Conservation (phyloP, 2,329 filamentous ascomycete species). For the Neopestalotiopsis rosae region DNA sequence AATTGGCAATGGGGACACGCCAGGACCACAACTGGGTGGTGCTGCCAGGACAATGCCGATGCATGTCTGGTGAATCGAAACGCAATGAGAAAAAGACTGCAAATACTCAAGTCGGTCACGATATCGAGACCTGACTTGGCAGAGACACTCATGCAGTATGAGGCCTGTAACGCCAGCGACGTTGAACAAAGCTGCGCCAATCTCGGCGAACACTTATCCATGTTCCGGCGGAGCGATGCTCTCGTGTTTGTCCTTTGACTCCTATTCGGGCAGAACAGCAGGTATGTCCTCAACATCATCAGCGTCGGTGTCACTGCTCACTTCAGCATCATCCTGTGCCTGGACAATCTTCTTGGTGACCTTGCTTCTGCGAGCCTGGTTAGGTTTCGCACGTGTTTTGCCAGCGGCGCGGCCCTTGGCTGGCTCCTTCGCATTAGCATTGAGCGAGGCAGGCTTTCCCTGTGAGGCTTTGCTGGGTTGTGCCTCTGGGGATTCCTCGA, state of each 20-base stretch:
- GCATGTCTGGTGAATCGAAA: not conserved
- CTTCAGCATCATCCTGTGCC: constrained; percentile 17
- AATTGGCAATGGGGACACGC: not conserved
- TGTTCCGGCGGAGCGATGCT: too few relatives aligned
- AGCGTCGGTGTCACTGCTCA: constrained; percentile 38
- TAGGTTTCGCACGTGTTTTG: not conserved
- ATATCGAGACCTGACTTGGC: not conserved
- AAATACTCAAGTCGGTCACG: not conserved
- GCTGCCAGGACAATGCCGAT: not conserved
- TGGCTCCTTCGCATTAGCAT: not conserved
- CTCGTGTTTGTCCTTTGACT: not conserved
- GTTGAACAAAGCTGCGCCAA: too few relatives aligned
- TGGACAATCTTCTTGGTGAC: constrained; percentile 3
- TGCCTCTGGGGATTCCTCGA: constrained; percentile 1
- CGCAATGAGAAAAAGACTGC: not conserved
- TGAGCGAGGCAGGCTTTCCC: not conserved
- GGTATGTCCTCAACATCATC: constrained; percentile 37
- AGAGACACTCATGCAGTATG: not conserved
- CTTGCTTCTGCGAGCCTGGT: not conserved
- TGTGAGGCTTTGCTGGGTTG: not conserved
- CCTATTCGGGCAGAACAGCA: constrained; percentile 24
- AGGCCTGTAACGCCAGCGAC: not conserved
- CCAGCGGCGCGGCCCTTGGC: not conserved
- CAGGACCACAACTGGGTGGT: too few relatives aligned
- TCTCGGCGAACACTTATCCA: too few relatives aligned